Evolutionary conservation across 208 protist genomes (phyloP).

Genomic region (Tetramitus jugosus): DNA sequence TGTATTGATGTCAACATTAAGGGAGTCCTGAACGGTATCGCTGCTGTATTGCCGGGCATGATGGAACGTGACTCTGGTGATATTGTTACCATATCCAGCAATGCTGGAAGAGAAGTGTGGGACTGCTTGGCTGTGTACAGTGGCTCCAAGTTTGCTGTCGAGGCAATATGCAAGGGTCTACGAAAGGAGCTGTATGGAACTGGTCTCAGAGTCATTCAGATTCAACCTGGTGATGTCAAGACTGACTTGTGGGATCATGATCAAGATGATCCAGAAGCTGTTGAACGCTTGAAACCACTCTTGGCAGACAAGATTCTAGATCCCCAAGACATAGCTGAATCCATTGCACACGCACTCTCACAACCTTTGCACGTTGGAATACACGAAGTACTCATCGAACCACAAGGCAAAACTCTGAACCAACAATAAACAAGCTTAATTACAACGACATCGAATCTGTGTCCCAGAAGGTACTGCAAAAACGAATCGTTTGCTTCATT

Average conservation of each 20-base stretch:
- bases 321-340: constrained; percentile 21
- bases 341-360: constrained; percentile 30
- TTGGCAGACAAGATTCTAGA: constrained; percentile 4
- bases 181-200: constrained; percentile 10
- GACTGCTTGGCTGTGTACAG: constrained; percentile 23
- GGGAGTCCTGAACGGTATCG: constrained; percentile 23
- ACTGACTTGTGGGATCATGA: constrained; percentile 16
- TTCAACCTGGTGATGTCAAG: constrained; percentile 22
- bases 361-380: too few relatives aligned
- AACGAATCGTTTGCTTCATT: too few relatives aligned
- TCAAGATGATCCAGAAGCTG: not conserved
- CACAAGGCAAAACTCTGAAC: too few relatives aligned
- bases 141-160: constrained; percentile 27
- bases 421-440: too few relatives aligned
- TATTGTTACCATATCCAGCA: constrained; percentile 29
- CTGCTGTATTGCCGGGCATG: constrained; percentile 20
- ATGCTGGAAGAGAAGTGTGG: constrained; percentile 30
- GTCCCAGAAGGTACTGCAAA: too few relatives aligned
- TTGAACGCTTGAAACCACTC: not conserved
- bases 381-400: too few relatives aligned
- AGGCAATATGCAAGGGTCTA: constrained; percentile 27
- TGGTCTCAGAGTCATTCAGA: constrained; percentile 26
- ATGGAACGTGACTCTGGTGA: constrained; percentile 15
- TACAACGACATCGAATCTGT: too few relatives aligned
- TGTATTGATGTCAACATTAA: constrained; percentile 32